Evolutionary conservation across 306 rosid species (phyloP), one percentile per base, ranked within the genome.

Genomic region (Cicer yamashitae): DNA sequence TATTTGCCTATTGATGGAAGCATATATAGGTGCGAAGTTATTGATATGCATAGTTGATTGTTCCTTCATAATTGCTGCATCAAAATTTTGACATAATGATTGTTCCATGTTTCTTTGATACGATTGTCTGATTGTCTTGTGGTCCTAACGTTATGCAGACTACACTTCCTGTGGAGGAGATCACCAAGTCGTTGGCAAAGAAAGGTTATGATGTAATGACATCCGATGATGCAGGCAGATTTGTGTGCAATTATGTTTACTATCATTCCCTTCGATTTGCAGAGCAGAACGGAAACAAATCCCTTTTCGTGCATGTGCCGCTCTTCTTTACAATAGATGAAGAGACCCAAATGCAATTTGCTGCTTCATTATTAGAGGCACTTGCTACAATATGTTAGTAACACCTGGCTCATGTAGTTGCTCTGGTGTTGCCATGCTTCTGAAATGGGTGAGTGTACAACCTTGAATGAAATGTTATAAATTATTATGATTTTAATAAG

Each of bases 211-310:
- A 90, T 77, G 99, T 96, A 76, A 86, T 88, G 88, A 77, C 88
- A 54, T 96, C 99, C 0, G 96, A 96, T 30, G 99, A 96, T 81
- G 96, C 98, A 0, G 98, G 99, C 45, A 92, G 99, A 61, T 96
- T 96, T 34, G 99, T 92, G 37, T 96, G 99, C 96, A 96, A 96
- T 67, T 96, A 92, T 10, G 93, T 96, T 34, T 96, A 96, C 86
- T 96, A 96, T 63, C 98, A 96, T 77, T 96, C 99, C 34, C 99
- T 96, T 59, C 87, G 91, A 37, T 89, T 88, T 3, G 88, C 99
- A 0, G 93, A 96, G 85, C 87, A 96, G 80, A 88, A 90, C 12
- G 84, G 86, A 72, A 89, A 12, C 48, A 89, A 86, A 77, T 92
- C 99, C 0, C 90, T 96, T 51, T 96, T 96, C 67, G 97, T 96